phyloP scores from a whole-genome alignment of 768 basidiomycete species.

The Pulveroboletus sp. region DNA sequence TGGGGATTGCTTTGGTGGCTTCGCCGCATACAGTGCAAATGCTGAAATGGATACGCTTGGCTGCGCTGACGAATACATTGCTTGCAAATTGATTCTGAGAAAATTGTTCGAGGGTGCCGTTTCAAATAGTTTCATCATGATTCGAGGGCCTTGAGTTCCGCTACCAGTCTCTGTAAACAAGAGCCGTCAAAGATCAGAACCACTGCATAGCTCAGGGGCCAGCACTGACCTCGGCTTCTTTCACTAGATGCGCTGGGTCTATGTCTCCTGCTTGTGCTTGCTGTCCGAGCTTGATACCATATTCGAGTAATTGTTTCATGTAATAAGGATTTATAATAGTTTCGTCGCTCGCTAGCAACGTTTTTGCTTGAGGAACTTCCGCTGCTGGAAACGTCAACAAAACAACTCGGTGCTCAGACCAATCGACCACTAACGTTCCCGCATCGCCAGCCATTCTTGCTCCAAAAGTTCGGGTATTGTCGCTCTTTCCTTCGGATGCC shows the following conservation, averaged over 20 bases:
- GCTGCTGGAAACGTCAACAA: constrained; percentile 16
- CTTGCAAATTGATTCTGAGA: constrained; percentile 17
- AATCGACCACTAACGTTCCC: constrained; percentile 27
- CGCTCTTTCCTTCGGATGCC: constrained; percentile 79
- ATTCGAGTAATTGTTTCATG: constrained; percentile 71
- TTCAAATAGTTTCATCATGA: constrained; percentile 23
- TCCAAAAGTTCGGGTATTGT: constrained; percentile 85
- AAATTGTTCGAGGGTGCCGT: constrained; percentile 1
- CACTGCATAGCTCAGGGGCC: neutral
- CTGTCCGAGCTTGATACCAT: constrained; percentile 64
- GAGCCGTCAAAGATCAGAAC: constrained; percentile 1
- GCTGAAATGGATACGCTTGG: constrained; percentile 19
- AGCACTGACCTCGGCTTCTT: constrained; percentile 55
- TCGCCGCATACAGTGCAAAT: constrained; percentile 28
- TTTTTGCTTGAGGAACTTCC: constrained; percentile 28
- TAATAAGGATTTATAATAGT: constrained; percentile 77
- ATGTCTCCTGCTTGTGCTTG: constrained; percentile 38
- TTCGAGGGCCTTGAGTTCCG: constrained; percentile 54
- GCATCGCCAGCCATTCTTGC: constrained; percentile 75
- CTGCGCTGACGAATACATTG: constrained; percentile 27
- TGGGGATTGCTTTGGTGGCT: constrained; percentile 22
- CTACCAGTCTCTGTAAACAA: constrained; percentile 54
- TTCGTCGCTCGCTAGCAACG: constrained; percentile 47
- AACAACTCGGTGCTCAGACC: neutral
- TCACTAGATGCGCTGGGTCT: constrained; percentile 45